Evolutionary conservation across 2,329 filamentous ascomycete genomes (phyloP).

Genomic region (Talaromyces sp.): DNA sequence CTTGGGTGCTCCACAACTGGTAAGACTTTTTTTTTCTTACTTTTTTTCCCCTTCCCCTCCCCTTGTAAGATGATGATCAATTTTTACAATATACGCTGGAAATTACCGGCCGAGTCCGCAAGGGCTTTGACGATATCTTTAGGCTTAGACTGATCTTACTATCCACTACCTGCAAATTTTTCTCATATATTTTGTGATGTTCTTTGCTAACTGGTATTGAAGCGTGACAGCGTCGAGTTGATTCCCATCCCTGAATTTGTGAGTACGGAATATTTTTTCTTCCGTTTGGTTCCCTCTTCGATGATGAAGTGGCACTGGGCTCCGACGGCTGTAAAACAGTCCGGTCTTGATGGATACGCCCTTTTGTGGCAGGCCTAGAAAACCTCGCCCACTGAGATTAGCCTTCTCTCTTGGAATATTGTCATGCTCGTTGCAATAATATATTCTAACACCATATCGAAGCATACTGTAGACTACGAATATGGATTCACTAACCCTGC

Average conservation of each 20-base stretch:
- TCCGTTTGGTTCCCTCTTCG: conserved; percentile 13
- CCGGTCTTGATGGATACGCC: conserved; percentile 79
- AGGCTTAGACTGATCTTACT: conserved; percentile 66
- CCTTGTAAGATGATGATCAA: conserved; percentile 56
- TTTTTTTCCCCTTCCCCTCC: neutral
- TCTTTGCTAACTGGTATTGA: neutral
- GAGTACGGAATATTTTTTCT: neutral
- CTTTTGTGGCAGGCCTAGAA: conserved; percentile 97
- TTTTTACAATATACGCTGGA: conserved; percentile 68
- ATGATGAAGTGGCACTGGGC: conserved; percentile 78
- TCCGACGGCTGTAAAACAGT: conserved; percentile 64
- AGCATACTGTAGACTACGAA: neutral
- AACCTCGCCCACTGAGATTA: conserved; percentile 93
- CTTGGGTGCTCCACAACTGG: conserved; percentile 13
- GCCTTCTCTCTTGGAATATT: neutral
- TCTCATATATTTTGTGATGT: neutral
- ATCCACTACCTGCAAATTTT: conserved; percentile 7
- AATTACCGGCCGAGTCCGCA: conserved; percentile 86
- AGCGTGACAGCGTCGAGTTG: neutral
- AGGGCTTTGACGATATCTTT: conserved; percentile 69
- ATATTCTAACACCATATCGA: neutral
- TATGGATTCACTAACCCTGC: neutral
- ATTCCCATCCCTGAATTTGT: neutral
- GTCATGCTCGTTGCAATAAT: neutral
- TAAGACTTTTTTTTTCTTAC: conserved; percentile 13